Evolutionary conservation across 2,329 filamentous ascomycete genomes (phyloP), one percentile per base, ranked within the genome.

Genomic region (Xylaria multiplex): DNA sequence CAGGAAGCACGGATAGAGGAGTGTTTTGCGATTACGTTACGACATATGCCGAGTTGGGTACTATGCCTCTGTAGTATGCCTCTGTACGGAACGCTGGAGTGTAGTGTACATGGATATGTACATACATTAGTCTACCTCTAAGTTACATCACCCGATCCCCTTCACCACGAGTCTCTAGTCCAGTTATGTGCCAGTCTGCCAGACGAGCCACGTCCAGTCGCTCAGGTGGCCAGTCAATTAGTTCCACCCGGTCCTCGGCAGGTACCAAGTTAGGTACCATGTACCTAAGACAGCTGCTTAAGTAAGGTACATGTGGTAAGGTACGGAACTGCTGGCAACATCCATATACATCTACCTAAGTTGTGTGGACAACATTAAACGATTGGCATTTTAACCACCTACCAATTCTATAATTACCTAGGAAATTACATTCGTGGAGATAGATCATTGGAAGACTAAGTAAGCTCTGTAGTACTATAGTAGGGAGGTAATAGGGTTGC

Each of bases 11-110:
- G 60, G 68, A 66, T 64, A 48, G 37, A 16, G 43, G 65, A 62
- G 63, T 72, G 71, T 73, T 72, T 69, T 66, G 65, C 69, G 62
- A 69, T 71, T 68, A 66, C 67, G 68, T 73, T 68, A 71, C 69
- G 60, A 59, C 62, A 37, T 59, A 24, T 54, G 45, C 55, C 58
- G 43, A 43, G 57, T 56, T 64, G 52, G 59, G 57, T 62, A 49
- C 22, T 27, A 27, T 27, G 27, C 27, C 27, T 19, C 45, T 32
- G 37, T 48, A 40, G 19, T 27, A 27, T 27, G 27, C 27, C 27
- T 19, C 45, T 32, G 37, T 48, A 40, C 52, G 30, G 24, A 35
- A 42, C 22, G 24, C 8, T 52, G 42, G 37, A n/a, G 40, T 42
- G 42, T 43, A n/a, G 40, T 42, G 40, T 42, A 42, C 2, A 42